A percentile compares a stretch with the other conserved stretches of the same genome.
These are phyloP conservation scores for Allomyces macrogynus DNA, from an alignment of 192 early-diverging fungal genomes.

Conservation along the genomic window DNA sequence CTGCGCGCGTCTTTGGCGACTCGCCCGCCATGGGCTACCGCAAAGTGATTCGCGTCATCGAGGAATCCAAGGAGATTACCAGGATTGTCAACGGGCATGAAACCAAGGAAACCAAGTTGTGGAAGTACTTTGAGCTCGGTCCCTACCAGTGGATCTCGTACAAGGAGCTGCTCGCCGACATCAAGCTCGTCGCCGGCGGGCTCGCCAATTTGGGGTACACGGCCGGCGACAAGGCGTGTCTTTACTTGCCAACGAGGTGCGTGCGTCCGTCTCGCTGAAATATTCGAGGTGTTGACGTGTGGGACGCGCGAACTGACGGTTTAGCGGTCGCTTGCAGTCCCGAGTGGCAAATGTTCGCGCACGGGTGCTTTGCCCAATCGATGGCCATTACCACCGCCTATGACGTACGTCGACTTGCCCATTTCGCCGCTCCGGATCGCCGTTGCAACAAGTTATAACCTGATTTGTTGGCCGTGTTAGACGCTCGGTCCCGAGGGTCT, in stretches of 20 bases:
- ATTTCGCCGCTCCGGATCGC: too few relatives aligned
- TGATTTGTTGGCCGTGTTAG: conserved; percentile 3
- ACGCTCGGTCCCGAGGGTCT: conserved; percentile 72
- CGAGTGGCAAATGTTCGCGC: too few relatives aligned
- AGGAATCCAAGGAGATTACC: conserved; percentile 53
- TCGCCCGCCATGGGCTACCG: conserved; percentile 51
- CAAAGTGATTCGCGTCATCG: conserved; percentile 35
- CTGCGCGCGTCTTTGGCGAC: conserved; percentile 16
- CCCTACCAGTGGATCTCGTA: conserved; percentile 65
- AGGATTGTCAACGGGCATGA: conserved; percentile 35
- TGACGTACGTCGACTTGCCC: conserved; percentile 10
- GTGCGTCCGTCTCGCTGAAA: neutral
- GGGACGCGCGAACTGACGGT: too few relatives aligned
- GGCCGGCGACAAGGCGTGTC: conserved; percentile 24
- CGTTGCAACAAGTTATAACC: too few relatives aligned
- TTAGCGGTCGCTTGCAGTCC: too few relatives aligned
- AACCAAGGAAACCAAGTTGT: conserved; percentile 49
- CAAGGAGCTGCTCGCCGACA: conserved; percentile 32
- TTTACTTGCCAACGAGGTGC: conserved; percentile 40
- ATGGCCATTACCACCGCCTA: conserved; percentile 65
- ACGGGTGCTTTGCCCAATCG: conserved; percentile 40
- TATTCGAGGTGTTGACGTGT: conserved; percentile 3
- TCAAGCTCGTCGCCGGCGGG: conserved; percentile 42
- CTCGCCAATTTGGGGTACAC: conserved; percentile 40
- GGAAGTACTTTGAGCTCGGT: conserved; percentile 63